A percentile compares a stretch with the other conserved stretches of the same genome.
Evolutionary conservation across 2,329 filamentous ascomycete genomes (phyloP).

Genomic region (Aureobasidium pullulans): DNA sequence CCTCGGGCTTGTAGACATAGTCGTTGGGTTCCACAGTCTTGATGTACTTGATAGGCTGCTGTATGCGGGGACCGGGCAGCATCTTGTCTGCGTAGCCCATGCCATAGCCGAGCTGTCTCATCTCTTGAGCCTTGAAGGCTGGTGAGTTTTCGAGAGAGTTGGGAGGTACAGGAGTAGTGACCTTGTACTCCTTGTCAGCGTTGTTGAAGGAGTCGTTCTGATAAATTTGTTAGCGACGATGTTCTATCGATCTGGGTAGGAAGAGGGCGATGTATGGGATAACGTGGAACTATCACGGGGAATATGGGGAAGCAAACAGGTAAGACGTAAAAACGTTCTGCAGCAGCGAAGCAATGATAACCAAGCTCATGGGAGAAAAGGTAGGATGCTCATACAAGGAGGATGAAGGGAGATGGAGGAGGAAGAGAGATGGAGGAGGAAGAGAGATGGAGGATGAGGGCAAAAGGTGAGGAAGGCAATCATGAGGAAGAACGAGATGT

Average conservation of each 20-base stretch:
- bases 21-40: background rate
- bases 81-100: too few species aligned
- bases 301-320: background rate
- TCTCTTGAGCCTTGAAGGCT: background rate
- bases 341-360: too few species aligned
- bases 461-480: too few species aligned
- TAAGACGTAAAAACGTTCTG: too few species aligned
- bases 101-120: too few species aligned
- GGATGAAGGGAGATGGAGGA: too few species aligned
- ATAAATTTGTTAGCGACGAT: background rate
- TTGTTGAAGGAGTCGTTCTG: background rate
- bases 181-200: background rate
- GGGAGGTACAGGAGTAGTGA: background rate
- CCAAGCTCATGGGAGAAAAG: too few species aligned
- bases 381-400: too few species aligned
- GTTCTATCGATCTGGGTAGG: background rate
- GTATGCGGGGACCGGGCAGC: too few species aligned
- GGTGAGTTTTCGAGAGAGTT: background rate
- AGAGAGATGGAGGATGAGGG: too few species aligned
- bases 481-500: background rate
- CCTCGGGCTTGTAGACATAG: background rate
- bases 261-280: background rate
- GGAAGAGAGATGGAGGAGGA: too few species aligned
- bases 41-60: background rate
- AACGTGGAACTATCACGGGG: background rate